Base-by-base conservation (phyloP, 305 asterid genomes). In the Petunia hybrid region DNA sequence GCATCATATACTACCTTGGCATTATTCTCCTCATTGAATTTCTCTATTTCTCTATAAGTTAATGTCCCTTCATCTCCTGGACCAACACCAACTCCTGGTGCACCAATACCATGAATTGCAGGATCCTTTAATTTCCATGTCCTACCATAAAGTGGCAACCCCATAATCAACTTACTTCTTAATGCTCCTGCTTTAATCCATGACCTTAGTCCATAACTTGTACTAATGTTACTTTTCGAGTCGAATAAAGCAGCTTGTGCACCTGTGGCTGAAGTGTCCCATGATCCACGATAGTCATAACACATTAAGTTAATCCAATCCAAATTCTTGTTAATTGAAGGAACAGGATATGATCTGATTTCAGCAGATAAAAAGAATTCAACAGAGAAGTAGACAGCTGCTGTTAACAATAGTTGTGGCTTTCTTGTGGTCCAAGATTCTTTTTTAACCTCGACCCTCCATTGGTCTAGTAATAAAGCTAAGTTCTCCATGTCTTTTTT, bases 291-390 rank as follows among this genome's bases (percentile, higher is more conserved):
- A 53, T 92, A 95, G 83, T 95, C 99, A 70, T 95, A 95, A 80
- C 79, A 85, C 98, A 93, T 93, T n/a, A 88, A 86, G 55, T 95
- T 93, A 6, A 95, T 86, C 97, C 94, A 93, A 66, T 95, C 99
- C 51, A 95, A 41, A 53, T 91, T 93, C 73, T 65, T 81, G 67
- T 81, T 81, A 3, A 95, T 84, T 1, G 98, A 90, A 8, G 66
- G 85, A 0, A 91, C 77, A 1, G 97, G 98, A 45, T 88, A 95
- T 1, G 91, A 86, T 74, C 97, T 87, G 0, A 12, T 35, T 0
- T 84, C 80, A 3, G 81, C 91, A 38, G 85, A 79, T 0, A 88
- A 82, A 56, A 89, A 85, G 6, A 81, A 86, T 62, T 85, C 89
- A 55, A 91, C 83, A 4, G 97, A 84, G 81, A 90, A 93, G 82